These are phyloP conservation scores for Beauveria pseudobassiana DNA, from an alignment of 2,329 filamentous ascomycete genomes.

Conservation along the genomic window DNA sequence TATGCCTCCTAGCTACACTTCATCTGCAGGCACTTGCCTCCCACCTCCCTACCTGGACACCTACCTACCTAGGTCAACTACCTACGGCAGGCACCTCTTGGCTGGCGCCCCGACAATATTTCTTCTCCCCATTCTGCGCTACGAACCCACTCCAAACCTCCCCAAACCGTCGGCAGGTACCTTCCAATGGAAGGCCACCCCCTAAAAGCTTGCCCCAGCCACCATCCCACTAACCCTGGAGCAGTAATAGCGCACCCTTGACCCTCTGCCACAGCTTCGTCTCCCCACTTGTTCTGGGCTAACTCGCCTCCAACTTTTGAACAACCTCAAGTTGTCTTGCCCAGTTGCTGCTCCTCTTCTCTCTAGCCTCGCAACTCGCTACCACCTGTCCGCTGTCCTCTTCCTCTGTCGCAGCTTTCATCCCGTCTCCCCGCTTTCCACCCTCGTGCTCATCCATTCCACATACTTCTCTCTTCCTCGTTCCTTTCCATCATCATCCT, in stretches of 20 bases:
- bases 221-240: background rate
- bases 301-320: background rate
- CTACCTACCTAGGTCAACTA: background rate
- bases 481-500: slow-evolving; percentile 12
- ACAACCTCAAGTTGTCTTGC: background rate
- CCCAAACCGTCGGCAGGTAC: too few species aligned
- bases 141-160: too few species aligned
- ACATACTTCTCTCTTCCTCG: background rate
- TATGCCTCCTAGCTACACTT: background rate
- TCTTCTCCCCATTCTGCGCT: too few species aligned
- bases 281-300: slow-evolving; percentile 7
- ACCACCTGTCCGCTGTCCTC: background rate
- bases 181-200: background rate
- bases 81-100: background rate
- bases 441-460: slow-evolving; percentile 9
- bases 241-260: background rate
- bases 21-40: too few species aligned
- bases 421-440: slow-evolving; percentile 16
- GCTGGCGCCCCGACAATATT: too few species aligned
- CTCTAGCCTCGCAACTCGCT: background rate
- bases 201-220: background rate
- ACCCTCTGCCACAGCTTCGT: background rate
- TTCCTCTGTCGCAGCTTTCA: slow-evolving; percentile 17
- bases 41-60: background rate
- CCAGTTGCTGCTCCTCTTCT: background rate